phyloP scores from a whole-genome alignment of 2,329 filamentous ascomycete genomes.

The Penicillium sp. region DNA sequence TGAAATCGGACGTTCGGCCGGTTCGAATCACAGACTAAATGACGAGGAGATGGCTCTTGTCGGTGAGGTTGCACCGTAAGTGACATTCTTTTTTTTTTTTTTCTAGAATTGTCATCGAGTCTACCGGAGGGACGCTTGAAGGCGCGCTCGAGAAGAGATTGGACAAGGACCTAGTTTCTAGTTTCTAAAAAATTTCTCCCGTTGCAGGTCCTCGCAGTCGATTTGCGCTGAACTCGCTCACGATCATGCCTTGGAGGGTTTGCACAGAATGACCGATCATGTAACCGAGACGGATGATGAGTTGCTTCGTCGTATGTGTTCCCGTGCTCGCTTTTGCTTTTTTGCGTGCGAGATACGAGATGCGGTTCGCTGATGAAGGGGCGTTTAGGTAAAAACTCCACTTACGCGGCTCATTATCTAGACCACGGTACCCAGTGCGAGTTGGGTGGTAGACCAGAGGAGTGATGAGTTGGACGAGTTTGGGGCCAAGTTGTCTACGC shows the following conservation, averaged over 20 bases:
- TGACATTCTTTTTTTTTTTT: background rate
- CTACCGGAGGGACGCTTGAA: background rate
- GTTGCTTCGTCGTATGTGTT: slow-evolving; percentile 8
- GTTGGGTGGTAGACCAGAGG: no score
- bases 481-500: no score
- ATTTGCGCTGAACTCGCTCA: slow-evolving; percentile 19
- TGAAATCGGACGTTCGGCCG: background rate
- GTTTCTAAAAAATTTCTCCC: background rate
- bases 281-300: slow-evolving; percentile 6
- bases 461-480: no score
- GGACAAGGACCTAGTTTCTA: no score
- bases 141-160: no score
- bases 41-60: slow-evolving; percentile 9
- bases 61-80: slow-evolving; percentile 19
- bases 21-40: slow-evolving; percentile 4
- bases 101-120: background rate
- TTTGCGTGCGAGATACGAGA: no score
- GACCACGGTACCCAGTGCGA: no score
- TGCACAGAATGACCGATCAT: slow-evolving; percentile 16
- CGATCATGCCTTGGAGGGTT: slow-evolving; percentile 17
- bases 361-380: no score
- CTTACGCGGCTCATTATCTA: no score
- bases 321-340: background rate
- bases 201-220: slow-evolving; percentile 11
- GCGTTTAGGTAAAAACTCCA: no score